Base-by-base conservation (phyloP, 1,284 basidiomycete species). In the Exobasidium cylindrosporum region DNA sequence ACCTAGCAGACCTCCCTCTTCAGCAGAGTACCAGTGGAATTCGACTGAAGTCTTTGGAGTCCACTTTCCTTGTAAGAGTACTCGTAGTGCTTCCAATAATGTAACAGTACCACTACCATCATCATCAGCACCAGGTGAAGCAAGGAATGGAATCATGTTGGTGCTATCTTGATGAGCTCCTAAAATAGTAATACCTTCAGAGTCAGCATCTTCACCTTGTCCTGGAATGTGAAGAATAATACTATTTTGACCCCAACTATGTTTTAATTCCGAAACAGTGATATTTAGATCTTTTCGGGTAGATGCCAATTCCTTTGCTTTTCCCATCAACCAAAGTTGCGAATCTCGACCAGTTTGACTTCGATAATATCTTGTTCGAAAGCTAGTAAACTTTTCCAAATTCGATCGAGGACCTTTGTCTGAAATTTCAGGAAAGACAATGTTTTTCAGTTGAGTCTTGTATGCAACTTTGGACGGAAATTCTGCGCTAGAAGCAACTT, bases 21-120 rank as follows among this genome's bases (percentile, higher is more conserved):
- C 92, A 53, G 92, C 93, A 57, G 89, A 90, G 80, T 92, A 97
- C 89, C 90, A 98, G 80, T 96, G 93, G 81, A 97, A 95, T 79
- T 97, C 93, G 62, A 97, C 86, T 21, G 90, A 85, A 50, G 74
- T 72, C 17, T 82, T 82, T 24, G 95, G 92, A 23, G 82, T 85
- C 83, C 89, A 97, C 73, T 88, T 86, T 52, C 88, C 84, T n/a
- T 85, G 83, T 67, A 93, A 83, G 62, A 98, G 84, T 1, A 87
- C 89, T 35, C 90, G 87, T 80, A 96, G 92, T 10, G 91, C 86
- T 82, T 95, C 92, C 45, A 98, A 83, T 68, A 95, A 91, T 14
- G 91, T 92, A 62, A 95, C 92, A 29, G 88, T 90, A 60, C 95
- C 96, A 63, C 90, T 92, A 17, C 87, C 95, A 78, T 97, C 95